Evolutionary conservation across 169 alveolate genomes (phyloP).

Genomic region (Babesia microti): DNA sequence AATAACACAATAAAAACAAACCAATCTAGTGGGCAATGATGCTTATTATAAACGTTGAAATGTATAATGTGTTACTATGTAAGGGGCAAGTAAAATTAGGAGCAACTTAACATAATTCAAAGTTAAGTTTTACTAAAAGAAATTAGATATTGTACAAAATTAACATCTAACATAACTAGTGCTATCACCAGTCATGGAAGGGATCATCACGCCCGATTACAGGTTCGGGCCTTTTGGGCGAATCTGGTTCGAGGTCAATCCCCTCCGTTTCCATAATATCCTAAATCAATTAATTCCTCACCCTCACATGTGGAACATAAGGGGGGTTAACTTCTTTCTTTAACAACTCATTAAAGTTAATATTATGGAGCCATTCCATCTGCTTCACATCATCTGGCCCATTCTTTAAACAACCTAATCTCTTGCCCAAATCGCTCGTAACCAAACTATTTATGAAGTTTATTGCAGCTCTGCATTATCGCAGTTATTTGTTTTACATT

Average conservation of each 20-base stretch:
- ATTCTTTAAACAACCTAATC: slow-evolving; percentile 87
- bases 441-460: slow-evolving; percentile 81
- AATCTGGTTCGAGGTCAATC: slow-evolving; percentile 17
- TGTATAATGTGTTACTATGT: no score
- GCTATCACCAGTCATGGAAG: slow-evolving; percentile 61
- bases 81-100: no score
- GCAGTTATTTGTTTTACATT: neutral
- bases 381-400: slow-evolving; percentile 87
- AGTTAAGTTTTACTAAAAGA: no score
- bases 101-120: no score
- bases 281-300: neutral
- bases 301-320: slow-evolving; percentile 58
- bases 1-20: no score
- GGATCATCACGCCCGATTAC: slow-evolving; percentile 48
- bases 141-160: no score
- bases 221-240: slow-evolving; percentile 23
- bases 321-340: slow-evolving; percentile 70
- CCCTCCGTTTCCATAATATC: slow-evolving; percentile 6
- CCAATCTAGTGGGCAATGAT: no score
- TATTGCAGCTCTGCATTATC: slow-evolving; percentile 53
- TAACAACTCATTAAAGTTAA: slow-evolving; percentile 67
- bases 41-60: no score
- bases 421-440: slow-evolving; percentile 83
- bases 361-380: slow-evolving; percentile 73
- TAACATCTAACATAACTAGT: slow-evolving; percentile 1